phyloP scores from a whole-genome alignment of 2,329 filamentous ascomycete genomes.

The Ceratocystiopsis sp. region DNA sequence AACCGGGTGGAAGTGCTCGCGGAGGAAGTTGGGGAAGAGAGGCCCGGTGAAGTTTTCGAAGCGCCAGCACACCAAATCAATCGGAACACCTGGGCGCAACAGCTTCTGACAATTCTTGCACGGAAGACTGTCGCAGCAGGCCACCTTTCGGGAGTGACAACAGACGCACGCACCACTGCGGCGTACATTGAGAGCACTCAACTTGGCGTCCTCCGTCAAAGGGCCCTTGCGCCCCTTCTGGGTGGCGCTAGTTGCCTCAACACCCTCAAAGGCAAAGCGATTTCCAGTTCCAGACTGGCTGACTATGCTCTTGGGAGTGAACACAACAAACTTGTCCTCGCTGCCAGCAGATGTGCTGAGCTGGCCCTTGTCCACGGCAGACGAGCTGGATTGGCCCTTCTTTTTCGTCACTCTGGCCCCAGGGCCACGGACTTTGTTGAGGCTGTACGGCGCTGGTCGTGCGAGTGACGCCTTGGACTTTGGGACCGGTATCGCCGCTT shows the following conservation, averaged over 20 bases:
- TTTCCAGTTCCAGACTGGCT: constrained; percentile 23
- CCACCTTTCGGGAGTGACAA: constrained; percentile 42
- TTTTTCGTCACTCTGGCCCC: constrained; percentile 27
- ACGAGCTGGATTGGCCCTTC: constrained; percentile 13
- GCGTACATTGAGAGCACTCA: constrained; percentile 36
- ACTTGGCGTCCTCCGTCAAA: constrained; percentile 34
- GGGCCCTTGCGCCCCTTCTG: constrained; percentile 40
- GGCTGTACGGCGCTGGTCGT: constrained; percentile 3
- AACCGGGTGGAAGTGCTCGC: constrained; percentile 32
- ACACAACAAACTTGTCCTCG: constrained; percentile 34
- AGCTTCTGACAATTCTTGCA: constrained; percentile 41
- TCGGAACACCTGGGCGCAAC: constrained; percentile 9
- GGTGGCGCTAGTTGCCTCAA: constrained; percentile 33
- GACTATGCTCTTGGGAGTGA: constrained; percentile 35
- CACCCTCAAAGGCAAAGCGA: constrained; percentile 35
- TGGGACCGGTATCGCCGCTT: no score
- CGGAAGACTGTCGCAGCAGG: constrained; percentile 36
- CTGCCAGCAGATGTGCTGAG: constrained; percentile 1
- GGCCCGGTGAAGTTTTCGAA: constrained; percentile 36
- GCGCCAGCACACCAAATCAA: constrained; percentile 38
- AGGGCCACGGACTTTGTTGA: constrained; percentile 25
- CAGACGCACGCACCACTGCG: constrained; percentile 40
- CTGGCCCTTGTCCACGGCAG: constrained; percentile 5
- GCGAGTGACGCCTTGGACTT: no score
- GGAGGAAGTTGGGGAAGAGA: constrained; percentile 35